Percentiles rank a stretch among this genome's conserved stretches.
Conservation (phyloP, 2,329 filamentous ascomycete species). For the Magnaporthiopsis poae region DNA sequence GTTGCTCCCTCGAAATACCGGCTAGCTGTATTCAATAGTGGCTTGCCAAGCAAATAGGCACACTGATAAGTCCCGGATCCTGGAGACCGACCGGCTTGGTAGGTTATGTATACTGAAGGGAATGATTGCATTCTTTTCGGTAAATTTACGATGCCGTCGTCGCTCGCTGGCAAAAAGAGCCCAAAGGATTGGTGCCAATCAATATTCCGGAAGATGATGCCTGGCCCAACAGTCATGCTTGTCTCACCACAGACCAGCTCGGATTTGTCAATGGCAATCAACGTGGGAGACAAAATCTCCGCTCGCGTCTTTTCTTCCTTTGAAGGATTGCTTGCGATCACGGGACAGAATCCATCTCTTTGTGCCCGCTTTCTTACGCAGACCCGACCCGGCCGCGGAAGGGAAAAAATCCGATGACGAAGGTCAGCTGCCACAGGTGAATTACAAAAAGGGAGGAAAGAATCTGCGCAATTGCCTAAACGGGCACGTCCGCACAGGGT, state of each 20-base stretch:
- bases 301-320: neutral
- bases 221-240: no score
- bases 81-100: neutral
- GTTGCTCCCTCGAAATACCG: neutral
- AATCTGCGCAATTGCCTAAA: neutral
- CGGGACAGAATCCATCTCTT: neutral
- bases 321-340: neutral
- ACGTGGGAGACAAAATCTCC: neutral
- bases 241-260: neutral
- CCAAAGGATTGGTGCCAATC: no score
- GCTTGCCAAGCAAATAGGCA: neutral
- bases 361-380: neutral
- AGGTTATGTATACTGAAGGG: neutral
- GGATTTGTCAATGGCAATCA: neutral
- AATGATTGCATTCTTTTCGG: no score
- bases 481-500: neutral
- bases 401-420: neutral
- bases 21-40: neutral
- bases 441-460: no score
- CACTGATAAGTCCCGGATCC: no score
- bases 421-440: no score
- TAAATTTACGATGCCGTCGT: no score
- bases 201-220: no score
- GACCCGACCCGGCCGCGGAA: no score
- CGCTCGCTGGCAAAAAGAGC: no score